Evolutionary conservation across 352 stramenopile species (phyloP).

Genomic region (Globisporangium apiculatum): DNA sequence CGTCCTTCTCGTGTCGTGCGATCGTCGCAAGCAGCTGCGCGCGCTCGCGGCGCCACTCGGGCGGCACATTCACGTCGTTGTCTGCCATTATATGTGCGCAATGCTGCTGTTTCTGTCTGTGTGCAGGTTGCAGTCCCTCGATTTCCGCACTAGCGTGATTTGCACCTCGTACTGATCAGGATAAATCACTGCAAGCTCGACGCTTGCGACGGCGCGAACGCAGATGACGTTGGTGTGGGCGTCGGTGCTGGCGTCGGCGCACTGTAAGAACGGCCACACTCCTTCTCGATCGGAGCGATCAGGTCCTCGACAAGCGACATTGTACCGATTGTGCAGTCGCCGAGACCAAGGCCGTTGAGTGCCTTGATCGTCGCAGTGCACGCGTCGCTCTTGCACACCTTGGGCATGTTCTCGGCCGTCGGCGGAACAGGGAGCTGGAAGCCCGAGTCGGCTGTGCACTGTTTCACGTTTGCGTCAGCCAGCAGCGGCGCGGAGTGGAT

Average conservation of each 20-base stretch:
- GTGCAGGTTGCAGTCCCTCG: too few species aligned
- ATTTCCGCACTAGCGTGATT: too few species aligned
- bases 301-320: neutral
- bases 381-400: slow-evolving; percentile 1
- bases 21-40: slow-evolving; percentile 38
- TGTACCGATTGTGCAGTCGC: neutral
- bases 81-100: neutral
- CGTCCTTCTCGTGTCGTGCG: slow-evolving; percentile 29
- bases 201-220: neutral
- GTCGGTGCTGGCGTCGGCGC: too few species aligned
- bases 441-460: neutral
- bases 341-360: slow-evolving; percentile 3
- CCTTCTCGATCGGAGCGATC: slow-evolving; percentile 1
- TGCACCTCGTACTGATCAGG: too few species aligned
- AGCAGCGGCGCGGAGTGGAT: too few species aligned
- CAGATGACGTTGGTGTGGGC: neutral
- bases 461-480: neutral
- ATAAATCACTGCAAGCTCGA: neutral
- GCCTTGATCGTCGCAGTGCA: neutral
- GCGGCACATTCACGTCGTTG: neutral
- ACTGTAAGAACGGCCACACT: neutral
- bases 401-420: neutral
- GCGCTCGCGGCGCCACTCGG: slow-evolving; percentile 40
- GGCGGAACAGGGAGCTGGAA: neutral
- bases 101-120: too few species aligned